Base-by-base conservation (phyloP, 2,329 filamentous ascomycete species). In the Dendrostoma leiphaemia region DNA sequence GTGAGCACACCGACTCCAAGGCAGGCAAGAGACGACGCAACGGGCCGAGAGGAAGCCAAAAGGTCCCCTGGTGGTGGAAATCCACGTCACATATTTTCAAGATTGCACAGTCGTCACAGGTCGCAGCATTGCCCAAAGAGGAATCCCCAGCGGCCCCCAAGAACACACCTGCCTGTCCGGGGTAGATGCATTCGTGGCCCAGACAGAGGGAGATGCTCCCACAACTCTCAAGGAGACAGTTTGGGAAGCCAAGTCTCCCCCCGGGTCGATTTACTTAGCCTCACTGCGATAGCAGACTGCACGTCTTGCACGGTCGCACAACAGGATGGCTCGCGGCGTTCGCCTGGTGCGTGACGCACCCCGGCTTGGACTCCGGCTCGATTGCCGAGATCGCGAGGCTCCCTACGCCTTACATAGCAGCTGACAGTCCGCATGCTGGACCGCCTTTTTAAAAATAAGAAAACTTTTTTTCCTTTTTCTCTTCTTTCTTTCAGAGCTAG, bases 81-180 rank as follows among this genome's bases (percentile, higher is more conserved):
- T 41, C 19, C 15, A 17, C 21, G 6, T 9, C 26, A n/a, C 23
- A 15, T 26, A 41, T 26, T 23, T 26, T 23, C 6, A n/a, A 31
- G 41, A 21, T 13, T 7, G 26, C 5, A 23, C n/a, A 45, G n/a
- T n/a, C n/a, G n/a, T n/a, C n/a, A n/a, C n/a, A n/a, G n/a, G n/a
- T n/a, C n/a, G n/a, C n/a, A n/a, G n/a, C n/a, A 8, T n/a, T 17
- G 28, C 35, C 46, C 24, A 23, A 48, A 48, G 2, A 48, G 46
- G 46, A 23, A 48, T 37, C 21, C 23, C 46, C n/a, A 15, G n/a
- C 23, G 34, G 4, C 9, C 6, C 17, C 21, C 29, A 23, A 47
- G 45, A 28, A 6, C 46, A 38, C 46, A 48, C 46, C 46, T 48
- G 46, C 46, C 46, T 26, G 34, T 48, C 46, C 40, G 3, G 46